Percentiles rank a stretch among this genome's conserved stretches.
phyloP scores from a whole-genome alignment of 2,329 filamentous ascomycete species.

The Aspergillus aculeatus region DNA sequence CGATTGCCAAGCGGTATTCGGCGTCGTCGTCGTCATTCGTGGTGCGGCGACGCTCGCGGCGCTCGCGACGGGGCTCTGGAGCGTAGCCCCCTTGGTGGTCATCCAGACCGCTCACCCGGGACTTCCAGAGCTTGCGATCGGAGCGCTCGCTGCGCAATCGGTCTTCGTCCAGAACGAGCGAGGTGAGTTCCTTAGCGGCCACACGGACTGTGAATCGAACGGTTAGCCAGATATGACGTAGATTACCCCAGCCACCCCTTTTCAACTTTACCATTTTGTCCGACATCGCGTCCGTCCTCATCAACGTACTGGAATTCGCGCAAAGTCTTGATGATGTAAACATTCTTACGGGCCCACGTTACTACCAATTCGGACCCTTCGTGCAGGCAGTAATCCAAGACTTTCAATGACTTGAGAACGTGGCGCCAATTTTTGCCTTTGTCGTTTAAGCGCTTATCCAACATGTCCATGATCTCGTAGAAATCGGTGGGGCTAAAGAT shows the following conservation, averaged over 20 bases:
- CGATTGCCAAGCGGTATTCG: conserved; percentile 85
- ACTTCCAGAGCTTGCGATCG: conserved; percentile 95
- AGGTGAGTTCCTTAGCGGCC: conserved; percentile 91
- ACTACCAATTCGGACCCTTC: conserved; percentile 96
- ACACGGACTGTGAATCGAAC: conserved; percentile 68
- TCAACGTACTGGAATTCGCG: conserved; percentile 96
- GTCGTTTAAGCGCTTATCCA: conserved; percentile 97
- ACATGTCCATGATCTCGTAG: conserved; percentile 99
- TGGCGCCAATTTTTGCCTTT: conserved; percentile 99
- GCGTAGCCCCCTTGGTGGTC: conserved; percentile 55
- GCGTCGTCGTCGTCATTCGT: conserved; percentile 77
- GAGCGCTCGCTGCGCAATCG: conserved; percentile 83
- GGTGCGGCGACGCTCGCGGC: conserved; percentile 51
- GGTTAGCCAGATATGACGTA: conserved; percentile 2
- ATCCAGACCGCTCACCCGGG: conserved; percentile 87
- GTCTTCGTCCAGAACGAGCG: conserved; percentile 90
- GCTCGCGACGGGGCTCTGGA: conserved; percentile 42
- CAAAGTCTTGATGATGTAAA: conserved; percentile 98
- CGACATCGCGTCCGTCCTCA: conserved; percentile 91
- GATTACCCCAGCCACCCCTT: not conserved
- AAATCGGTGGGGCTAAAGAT: conserved; percentile 86
- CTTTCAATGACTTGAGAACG: conserved; percentile 94
- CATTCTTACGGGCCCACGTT: conserved; percentile 95
- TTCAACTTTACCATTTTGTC: conserved; percentile 77
- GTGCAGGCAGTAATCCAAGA: conserved; percentile 95